phyloP scores from a whole-genome alignment of 2,329 filamentous ascomycete genomes.

The Delphinella strobiligena region DNA sequence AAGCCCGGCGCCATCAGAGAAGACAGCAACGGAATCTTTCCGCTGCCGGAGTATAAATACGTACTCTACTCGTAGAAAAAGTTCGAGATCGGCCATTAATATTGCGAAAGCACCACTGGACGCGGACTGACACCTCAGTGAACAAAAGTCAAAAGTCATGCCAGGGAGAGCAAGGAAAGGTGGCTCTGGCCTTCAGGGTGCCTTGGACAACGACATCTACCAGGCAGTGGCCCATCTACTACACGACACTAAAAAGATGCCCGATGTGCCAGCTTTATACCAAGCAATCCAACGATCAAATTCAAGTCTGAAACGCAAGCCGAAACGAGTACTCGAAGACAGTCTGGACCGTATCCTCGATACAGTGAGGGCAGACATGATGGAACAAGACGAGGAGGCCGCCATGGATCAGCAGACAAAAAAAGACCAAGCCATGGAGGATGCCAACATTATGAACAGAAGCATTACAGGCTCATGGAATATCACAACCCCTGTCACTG shows the following conservation, averaged over 20 bases:
- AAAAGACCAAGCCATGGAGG: constrained; percentile 15
- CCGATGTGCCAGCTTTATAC: constrained; percentile 55
- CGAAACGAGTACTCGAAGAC: constrained; percentile 71
- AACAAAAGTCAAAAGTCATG: background rate
- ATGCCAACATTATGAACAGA: constrained; percentile 52
- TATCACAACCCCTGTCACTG: constrained; percentile 17
- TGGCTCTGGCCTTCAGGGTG: constrained; percentile 18
- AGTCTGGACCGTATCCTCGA: constrained; percentile 73
- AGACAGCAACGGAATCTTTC: no score
- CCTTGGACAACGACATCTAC: constrained; percentile 47
- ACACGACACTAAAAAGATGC: constrained; percentile 43
- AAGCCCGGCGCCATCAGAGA: no score
- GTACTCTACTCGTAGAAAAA: no score
- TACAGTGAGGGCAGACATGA: constrained; percentile 54
- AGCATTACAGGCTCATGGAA: constrained; percentile 50
- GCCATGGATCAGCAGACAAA: constrained; percentile 31
- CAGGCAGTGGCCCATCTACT: constrained; percentile 67
- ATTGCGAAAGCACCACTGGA: no score
- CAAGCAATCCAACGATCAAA: constrained; percentile 75
- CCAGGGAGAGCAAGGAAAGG: background rate
- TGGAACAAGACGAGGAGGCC: constrained; percentile 41
- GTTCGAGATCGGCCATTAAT: background rate
- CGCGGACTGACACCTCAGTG: no score
- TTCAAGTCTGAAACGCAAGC: constrained; percentile 70
- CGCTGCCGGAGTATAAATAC: no score